phyloP scores from a whole-genome alignment of 345 rosid genomes.

The Hirschfeldia incana region DNA sequence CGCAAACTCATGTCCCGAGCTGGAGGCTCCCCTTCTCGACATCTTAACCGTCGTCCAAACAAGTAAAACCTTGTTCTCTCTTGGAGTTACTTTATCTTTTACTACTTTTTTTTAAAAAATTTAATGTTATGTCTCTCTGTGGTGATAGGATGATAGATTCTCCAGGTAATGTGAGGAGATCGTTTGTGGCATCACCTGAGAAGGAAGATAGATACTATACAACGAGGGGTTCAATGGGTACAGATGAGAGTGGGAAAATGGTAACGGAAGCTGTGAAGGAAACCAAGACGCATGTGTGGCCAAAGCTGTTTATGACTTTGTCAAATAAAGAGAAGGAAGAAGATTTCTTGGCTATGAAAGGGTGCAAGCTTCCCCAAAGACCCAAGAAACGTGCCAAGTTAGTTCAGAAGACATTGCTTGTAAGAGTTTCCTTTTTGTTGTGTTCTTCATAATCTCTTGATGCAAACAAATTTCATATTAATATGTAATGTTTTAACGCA shows the following conservation, averaged over 20 bases:
- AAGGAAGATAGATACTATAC: slow-evolving; percentile 82
- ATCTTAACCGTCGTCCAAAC: slow-evolving; percentile 48
- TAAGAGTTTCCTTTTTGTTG: slow-evolving; percentile 42
- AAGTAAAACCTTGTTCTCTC: slow-evolving; percentile 39
- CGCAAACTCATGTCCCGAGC: slow-evolving; percentile 55
- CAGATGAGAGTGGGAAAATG: slow-evolving; percentile 64
- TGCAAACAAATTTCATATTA: not conserved
- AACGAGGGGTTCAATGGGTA: slow-evolving; percentile 74
- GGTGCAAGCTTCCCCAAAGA: slow-evolving; percentile 89
- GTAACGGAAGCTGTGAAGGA: slow-evolving; percentile 61
- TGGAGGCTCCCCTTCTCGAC: slow-evolving; percentile 53
- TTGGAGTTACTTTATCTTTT: not conserved
- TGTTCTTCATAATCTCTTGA: not conserved
- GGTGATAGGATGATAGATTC: slow-evolving; percentile 54
- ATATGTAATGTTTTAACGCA: slow-evolving; percentile 34
- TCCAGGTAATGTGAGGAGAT: slow-evolving; percentile 49
- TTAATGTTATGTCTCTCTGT: slow-evolving; percentile 17
- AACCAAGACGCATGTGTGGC: slow-evolving; percentile 67
- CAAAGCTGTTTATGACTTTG: slow-evolving; percentile 65
- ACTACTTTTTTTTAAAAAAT: not conserved
- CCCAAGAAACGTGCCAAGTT: slow-evolving; percentile 89
- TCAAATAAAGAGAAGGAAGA: slow-evolving; percentile 94
- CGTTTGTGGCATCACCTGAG: slow-evolving; percentile 55
- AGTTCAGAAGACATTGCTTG: slow-evolving; percentile 82
- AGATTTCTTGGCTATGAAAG: slow-evolving; percentile 94